A percentile compares a stretch with the other conserved stretches of the same genome.
phyloP scores from a whole-genome alignment of 2,329 filamentous ascomycete genomes.

The Xylariaceae sp. region DNA sequence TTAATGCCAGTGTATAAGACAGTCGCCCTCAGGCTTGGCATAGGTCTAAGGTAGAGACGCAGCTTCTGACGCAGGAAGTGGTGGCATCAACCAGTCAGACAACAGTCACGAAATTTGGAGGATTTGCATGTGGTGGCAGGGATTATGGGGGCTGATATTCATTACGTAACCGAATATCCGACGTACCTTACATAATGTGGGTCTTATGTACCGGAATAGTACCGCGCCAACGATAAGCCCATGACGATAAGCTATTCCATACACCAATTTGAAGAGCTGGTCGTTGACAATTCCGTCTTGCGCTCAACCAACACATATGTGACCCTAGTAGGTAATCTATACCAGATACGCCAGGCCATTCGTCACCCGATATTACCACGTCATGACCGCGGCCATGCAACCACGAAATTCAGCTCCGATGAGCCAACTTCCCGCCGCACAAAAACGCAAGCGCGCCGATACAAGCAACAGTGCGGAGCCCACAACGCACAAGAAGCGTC shows the following conservation, averaged over 20 bases:
- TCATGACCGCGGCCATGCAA: constrained; percentile 16
- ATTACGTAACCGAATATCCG: too few species aligned
- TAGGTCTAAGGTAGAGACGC: constrained; percentile 9
- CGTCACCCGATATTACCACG: background rate
- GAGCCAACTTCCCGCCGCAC: background rate
- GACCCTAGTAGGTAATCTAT: background rate
- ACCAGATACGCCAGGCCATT: background rate
- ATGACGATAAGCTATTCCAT: background rate
- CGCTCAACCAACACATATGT: background rate
- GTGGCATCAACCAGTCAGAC: constrained; percentile 5
- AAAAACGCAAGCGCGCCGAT: constrained; percentile 29
- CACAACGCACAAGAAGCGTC: constrained; percentile 20
- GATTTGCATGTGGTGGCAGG: background rate
- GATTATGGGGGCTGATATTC: background rate
- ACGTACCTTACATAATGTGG: too few species aligned
- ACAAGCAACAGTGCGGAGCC: constrained; percentile 11
- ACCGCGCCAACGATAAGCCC: too few species aligned
- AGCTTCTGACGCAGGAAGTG: background rate
- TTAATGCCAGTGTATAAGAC: background rate
- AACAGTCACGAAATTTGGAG: background rate
- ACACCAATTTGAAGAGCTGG: too few species aligned
- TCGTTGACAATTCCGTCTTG: background rate
- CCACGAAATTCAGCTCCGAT: background rate
- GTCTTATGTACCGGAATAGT: background rate
- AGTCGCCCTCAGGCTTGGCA: constrained; percentile 10